Evolutionary conservation across 2,329 filamentous ascomycete species (phyloP).

Genomic region (Ophiostoma angusticollis): DNA sequence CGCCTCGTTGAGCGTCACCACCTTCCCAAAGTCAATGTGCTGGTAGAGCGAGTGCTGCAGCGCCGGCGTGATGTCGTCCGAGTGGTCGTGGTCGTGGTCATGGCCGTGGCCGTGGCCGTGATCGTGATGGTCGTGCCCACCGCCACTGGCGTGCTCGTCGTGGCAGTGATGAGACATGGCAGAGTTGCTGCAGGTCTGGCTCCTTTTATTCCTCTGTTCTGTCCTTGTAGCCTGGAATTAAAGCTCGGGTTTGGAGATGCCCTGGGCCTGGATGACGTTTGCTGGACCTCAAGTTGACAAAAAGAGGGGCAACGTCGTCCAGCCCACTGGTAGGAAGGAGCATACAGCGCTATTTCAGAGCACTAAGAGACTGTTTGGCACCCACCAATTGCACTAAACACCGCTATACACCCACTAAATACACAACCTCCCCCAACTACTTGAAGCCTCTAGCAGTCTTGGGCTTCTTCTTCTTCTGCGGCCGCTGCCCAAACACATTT

Average conservation of each 20-base stretch:
- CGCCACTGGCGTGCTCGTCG: slow-evolving; percentile 19
- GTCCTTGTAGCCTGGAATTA: too few species aligned
- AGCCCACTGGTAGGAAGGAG: background rate
- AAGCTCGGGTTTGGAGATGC: too few species aligned
- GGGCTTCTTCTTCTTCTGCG: slow-evolving; percentile 30
- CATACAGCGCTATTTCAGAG: background rate
- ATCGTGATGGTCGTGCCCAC: slow-evolving; percentile 7
- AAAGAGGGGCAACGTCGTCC: background rate
- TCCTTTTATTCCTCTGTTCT: too few species aligned
- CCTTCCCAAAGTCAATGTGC: slow-evolving; percentile 77
- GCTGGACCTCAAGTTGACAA: background rate
- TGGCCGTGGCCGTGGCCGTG: slow-evolving; percentile 33
- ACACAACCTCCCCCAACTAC: too few species aligned
- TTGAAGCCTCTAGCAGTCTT: slow-evolving; percentile 32
- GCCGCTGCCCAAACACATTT: slow-evolving; percentile 14
- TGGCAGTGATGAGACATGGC: slow-evolving; percentile 19
- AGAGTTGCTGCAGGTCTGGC: too few species aligned
- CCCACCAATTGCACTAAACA: too few species aligned
- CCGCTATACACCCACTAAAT: too few species aligned
- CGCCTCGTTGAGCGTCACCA: slow-evolving; percentile 76
- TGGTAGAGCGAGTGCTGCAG: slow-evolving; percentile 84
- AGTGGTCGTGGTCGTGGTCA: slow-evolving; percentile 64
- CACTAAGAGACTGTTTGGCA: background rate
- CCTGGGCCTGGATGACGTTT: too few species aligned
- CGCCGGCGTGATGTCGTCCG: slow-evolving; percentile 82